Percentiles rank a stretch among this genome's conserved stretches.
Evolutionary conservation across 768 basidiomycete species (phyloP).

Genomic region (Mycena floridula): DNA sequence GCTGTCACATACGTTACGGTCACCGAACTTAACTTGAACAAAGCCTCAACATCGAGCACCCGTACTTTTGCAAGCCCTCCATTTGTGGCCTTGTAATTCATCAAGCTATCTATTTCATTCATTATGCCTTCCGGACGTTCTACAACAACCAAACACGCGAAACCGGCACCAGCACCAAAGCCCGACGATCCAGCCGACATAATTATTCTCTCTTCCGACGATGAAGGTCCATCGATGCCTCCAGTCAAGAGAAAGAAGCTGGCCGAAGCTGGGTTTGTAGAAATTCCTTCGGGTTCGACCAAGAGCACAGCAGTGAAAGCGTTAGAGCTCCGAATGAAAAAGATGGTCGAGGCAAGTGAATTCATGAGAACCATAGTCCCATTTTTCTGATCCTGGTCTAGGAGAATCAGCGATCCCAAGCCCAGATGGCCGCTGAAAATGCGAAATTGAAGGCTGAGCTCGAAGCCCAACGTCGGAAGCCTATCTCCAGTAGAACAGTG

Average conservation of each 20-base stretch:
- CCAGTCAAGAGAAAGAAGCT: neutral
- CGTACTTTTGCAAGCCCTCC: too few species aligned
- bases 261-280: neutral
- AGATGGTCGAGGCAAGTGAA: neutral
- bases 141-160: too few species aligned
- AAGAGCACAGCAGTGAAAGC: neutral
- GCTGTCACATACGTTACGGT: too few species aligned
- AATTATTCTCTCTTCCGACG: slow-evolving; percentile 28
- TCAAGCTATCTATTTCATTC: too few species aligned
- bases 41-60: too few species aligned
- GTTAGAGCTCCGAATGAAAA: neutral
- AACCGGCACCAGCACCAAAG: too few species aligned
- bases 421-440: too few species aligned
- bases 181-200: slow-evolving; percentile 14
- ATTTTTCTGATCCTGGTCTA: neutral
- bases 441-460: neutral
- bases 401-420: neutral
- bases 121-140: too few species aligned
- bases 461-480: neutral
- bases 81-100: too few species aligned
- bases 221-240: slow-evolving; percentile 11
- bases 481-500: neutral
- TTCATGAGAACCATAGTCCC: neutral
- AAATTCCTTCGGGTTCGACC: neutral
- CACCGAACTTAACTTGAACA: too few species aligned